Percentiles rank a stretch among this genome's conserved stretches.
Evolutionary conservation across 768 basidiomycete species (phyloP).

Genomic region (Postia placenta): DNA sequence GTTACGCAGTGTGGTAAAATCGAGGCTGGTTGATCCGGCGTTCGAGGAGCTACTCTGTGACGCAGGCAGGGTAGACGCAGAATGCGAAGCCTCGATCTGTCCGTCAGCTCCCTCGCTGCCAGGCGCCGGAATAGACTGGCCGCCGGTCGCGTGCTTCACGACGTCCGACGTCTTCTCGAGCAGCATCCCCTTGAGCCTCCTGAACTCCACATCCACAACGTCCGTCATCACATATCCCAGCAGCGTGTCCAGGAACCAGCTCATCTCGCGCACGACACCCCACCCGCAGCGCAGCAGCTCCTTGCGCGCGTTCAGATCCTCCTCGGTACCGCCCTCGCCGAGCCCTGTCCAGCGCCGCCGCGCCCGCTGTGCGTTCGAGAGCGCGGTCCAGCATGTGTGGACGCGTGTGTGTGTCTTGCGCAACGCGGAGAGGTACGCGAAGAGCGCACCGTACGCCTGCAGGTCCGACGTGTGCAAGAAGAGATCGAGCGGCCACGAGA

Average conservation of each 20-base stretch:
- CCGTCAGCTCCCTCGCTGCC: conserved; percentile 3
- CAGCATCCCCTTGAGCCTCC: conserved; percentile 59
- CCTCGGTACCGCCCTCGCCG: conserved; percentile 76
- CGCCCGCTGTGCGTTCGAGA: conserved; percentile 82
- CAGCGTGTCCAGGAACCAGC: conserved; percentile 84
- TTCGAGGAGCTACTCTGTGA: conserved; percentile 24
- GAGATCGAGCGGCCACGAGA: conserved; percentile 86
- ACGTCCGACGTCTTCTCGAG: conserved; percentile 14
- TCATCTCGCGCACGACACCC: conserved; percentile 85
- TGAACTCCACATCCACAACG: conserved; percentile 81
- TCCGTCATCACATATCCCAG: conserved; percentile 86
- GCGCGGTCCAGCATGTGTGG: conserved; percentile 75
- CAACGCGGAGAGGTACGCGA: conserved; percentile 77
- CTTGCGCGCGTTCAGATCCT: conserved; percentile 60
- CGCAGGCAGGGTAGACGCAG: conserved; percentile 12
- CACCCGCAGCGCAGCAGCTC: conserved; percentile 72
- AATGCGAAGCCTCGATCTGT: conserved; percentile 2
- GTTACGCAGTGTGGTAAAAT: conserved; percentile 80
- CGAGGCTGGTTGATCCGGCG: conserved; percentile 41
- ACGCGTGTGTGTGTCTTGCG: conserved; percentile 80
- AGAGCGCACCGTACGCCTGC: conserved; percentile 66
- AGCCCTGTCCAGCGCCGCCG: conserved; percentile 83
- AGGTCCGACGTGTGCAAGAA: conserved; percentile 78
- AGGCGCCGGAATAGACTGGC: conserved; percentile 5
- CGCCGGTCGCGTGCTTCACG: conserved; percentile 15